Percentiles rank a stretch among this genome's conserved stretches.
Conservation (phyloP, 202 grass and related monocot genomes). For the Panicum virgatum region DNA sequence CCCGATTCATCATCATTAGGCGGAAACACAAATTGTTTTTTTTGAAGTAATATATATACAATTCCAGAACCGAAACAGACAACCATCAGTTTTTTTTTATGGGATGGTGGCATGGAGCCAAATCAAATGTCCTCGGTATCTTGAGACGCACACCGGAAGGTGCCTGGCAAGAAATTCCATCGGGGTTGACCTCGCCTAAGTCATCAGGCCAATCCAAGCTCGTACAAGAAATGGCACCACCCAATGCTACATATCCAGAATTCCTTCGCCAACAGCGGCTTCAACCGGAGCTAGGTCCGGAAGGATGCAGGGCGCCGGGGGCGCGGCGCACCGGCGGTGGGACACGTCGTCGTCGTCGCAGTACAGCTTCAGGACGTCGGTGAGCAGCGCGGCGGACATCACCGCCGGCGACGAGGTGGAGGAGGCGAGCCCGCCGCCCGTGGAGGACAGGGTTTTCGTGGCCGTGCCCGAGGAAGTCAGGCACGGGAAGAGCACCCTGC, state of each 20-base stretch:
- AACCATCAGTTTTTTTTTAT: too few species aligned
- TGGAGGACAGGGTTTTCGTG: constrained; percentile 22
- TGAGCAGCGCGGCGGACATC: constrained; percentile 21
- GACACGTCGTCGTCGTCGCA: constrained; percentile 55
- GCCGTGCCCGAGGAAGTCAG: constrained; percentile 44
- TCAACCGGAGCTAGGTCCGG: not conserved
- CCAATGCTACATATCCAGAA: not conserved
- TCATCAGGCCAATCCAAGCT: not conserved
- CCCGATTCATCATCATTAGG: not conserved
- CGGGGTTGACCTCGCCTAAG: not conserved
- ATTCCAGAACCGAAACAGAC: not conserved
- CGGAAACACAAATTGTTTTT: too few species aligned
- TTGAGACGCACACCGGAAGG: not conserved
- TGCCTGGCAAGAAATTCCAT: not conserved
- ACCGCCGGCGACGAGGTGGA: constrained; percentile 19
- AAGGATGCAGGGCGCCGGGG: constrained; percentile 28
- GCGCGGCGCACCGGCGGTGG: constrained; percentile 33
- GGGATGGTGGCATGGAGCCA: too few species aligned
- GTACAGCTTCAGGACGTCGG: constrained; percentile 57
- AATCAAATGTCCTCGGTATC: not conserved
- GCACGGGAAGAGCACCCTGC: constrained; percentile 55
- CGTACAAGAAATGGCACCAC: not conserved
- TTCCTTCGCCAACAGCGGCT: not conserved
- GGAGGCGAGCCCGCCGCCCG: not conserved
- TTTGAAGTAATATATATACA: not conserved